phyloP scores from a whole-genome alignment of 352 stramenopile genomes.

The Globisporangium heterothallicum region DNA sequence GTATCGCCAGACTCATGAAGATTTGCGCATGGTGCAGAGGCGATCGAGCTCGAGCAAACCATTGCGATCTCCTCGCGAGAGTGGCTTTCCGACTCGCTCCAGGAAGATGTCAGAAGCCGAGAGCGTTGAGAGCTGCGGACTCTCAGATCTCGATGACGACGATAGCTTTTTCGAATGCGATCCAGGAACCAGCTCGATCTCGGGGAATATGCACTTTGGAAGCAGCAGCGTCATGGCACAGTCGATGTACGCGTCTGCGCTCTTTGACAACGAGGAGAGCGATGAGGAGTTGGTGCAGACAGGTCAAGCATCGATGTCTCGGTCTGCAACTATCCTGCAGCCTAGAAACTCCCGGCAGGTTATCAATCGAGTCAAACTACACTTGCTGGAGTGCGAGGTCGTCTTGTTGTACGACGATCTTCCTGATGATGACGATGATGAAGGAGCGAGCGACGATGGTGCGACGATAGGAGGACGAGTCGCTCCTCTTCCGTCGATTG shows the following conservation, averaged over 20 bases:
- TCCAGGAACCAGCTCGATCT: constrained; percentile 43
- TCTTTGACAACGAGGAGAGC: constrained; percentile 41
- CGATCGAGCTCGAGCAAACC: constrained; percentile 1
- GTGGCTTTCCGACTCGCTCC: constrained; percentile 19
- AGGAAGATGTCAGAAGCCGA: constrained; percentile 63
- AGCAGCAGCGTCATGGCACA: constrained; percentile 54
- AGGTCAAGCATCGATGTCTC: constrained; percentile 1
- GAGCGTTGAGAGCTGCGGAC: constrained; percentile 71
- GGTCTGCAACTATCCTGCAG: constrained; percentile 2
- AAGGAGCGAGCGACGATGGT: constrained; percentile 16
- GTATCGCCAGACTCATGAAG: constrained; percentile 74
- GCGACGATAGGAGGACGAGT: constrained; percentile 20
- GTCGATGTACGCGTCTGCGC: constrained; percentile 81
- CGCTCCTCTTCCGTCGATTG: constrained; percentile 43
- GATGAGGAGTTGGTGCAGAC: constrained; percentile 8
- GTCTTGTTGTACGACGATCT: constrained; percentile 82
- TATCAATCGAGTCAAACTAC: constrained; percentile 61
- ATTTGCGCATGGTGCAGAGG: constrained; percentile 33
- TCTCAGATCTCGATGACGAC: constrained; percentile 83
- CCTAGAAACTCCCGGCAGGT: constrained; percentile 31
- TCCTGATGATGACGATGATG: constrained; percentile 41
- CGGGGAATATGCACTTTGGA: constrained; percentile 23
- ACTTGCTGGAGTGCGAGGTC: constrained; percentile 69
- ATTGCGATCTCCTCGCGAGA: constrained; percentile 5
- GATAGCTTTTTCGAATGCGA: constrained; percentile 84